These are phyloP conservation scores for Daedalea quercina DNA, from an alignment of 768 basidiomycete genomes.

Conservation along the genomic window DNA sequence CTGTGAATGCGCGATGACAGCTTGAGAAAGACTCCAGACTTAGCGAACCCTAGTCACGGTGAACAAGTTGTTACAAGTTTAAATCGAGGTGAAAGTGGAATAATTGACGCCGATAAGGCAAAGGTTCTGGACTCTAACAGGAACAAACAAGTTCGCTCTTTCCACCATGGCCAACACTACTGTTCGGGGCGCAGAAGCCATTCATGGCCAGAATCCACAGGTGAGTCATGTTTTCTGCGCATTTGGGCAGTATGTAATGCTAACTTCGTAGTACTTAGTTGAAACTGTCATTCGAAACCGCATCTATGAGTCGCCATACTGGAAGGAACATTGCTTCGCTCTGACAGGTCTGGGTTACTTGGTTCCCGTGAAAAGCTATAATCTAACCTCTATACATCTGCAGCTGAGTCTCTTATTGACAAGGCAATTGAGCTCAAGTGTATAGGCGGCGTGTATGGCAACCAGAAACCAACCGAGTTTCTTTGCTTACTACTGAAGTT, in stretches of 20 bases:
- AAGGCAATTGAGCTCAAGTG: constrained; percentile 76
- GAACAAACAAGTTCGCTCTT: constrained; percentile 20
- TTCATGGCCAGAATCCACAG: constrained; percentile 97
- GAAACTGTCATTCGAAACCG: constrained; percentile 95
- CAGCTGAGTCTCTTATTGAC: constrained; percentile 92
- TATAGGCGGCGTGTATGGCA: constrained; percentile 93
- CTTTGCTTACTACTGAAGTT: constrained; percentile 89
- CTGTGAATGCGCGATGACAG: no score
- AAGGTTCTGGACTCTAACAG: constrained; percentile 14
- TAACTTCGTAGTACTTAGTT: constrained; percentile 66
- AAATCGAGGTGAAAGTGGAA: no score
- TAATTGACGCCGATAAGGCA: background rate
- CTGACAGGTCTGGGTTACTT: constrained; percentile 60
- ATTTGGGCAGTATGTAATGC: constrained; percentile 11
- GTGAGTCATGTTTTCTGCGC: constrained; percentile 32
- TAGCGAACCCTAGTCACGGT: no score
- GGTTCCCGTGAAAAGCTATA: background rate
- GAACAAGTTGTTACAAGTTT: no score
- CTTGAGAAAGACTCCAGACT: no score
- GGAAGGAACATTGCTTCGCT: constrained; percentile 99
- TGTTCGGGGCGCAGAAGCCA: constrained; percentile 77
- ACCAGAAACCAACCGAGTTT: constrained; percentile 92
- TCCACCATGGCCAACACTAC: constrained; percentile 85
- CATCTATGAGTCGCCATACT: constrained; percentile 91
- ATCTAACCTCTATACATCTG: background rate